Evolutionary conservation across 257 asterid genomes (phyloP).

Genomic region (Solanum arcanum): DNA sequence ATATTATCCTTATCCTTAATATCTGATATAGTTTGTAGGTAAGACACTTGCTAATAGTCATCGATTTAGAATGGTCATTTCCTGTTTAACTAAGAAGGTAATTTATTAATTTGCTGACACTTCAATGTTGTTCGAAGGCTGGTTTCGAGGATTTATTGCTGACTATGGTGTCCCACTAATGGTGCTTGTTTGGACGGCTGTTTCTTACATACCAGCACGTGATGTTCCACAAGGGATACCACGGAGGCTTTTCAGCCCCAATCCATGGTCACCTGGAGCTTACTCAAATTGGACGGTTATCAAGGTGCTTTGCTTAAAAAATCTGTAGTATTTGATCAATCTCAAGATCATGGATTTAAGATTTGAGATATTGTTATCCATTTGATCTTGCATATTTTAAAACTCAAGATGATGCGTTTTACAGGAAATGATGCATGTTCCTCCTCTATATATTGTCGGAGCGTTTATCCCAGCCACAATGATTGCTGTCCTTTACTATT

Average conservation of each 20-base stretch:
- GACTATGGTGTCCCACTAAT: slow-evolving; percentile 95
- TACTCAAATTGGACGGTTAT: slow-evolving; percentile 89
- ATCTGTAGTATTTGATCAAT: neutral
- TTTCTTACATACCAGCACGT: slow-evolving; percentile 65
- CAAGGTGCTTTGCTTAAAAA: slow-evolving; percentile 47
- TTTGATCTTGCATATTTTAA: neutral
- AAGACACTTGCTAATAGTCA: neutral
- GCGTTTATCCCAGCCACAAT: slow-evolving; percentile 95
- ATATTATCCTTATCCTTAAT: neutral
- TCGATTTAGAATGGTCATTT: neutral
- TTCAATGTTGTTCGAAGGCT: slow-evolving; percentile 36
- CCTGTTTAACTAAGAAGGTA: neutral
- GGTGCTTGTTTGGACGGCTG: slow-evolving; percentile 90
- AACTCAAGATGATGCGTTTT: neutral
- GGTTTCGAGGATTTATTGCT: slow-evolving; percentile 82
- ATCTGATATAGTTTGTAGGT: neutral
- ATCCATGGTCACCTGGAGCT: slow-evolving; percentile 99
- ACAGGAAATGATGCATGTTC: slow-evolving; percentile 92
- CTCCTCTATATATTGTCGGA: slow-evolving; percentile 70
- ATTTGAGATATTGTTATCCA: neutral
- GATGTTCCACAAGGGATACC: slow-evolving; percentile 83
- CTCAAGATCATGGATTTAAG: neutral
- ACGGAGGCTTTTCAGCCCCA: slow-evolving; percentile 89
- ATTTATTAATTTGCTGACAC: slow-evolving; percentile 1
- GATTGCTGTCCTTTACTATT: slow-evolving; percentile 98